Evolutionary conservation across 2,329 filamentous ascomycete species (phyloP), one percentile per base, ranked within the genome.

Genomic region (Penicillium brasilianum): DNA sequence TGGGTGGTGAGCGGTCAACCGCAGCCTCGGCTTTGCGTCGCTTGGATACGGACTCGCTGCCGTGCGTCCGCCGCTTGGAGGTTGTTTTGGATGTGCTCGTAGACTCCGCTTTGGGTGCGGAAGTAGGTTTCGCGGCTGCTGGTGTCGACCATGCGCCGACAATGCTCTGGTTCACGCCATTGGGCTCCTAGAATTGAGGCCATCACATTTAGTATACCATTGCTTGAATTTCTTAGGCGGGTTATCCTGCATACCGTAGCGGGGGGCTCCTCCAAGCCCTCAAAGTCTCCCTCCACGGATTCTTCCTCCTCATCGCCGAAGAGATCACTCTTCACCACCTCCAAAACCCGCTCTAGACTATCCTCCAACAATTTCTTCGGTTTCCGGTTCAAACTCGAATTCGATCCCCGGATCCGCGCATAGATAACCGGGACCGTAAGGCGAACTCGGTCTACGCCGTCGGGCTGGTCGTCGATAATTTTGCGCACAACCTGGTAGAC

Each of bases 351-450:
- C 63, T 96, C 92, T 65, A 98, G 92, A 37, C 90, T 90, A 65
- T 95, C 91, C 74, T 97, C 91, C 1, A 98, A 80, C 0, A 90
- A 82, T 62, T 88, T 89, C 76, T 95, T 96, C 41, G 92, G 92
- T 67, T 90, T 88, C 22, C 95, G 84, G 64, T 91, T 92, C 22
- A 98, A 78, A 56, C 90, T 93, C 0, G 93, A 96, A 74, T 97
- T 97, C 14, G 93, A 97, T 54, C 83, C 81, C 69, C 93, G 91
- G 63, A 98, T 92, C 60, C 86, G 87, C 41, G 93, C 89, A 74
- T 95, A 97, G 1, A 96, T 85, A 2, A 81, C 77, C 2, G 83
- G 77, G 3, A 89, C 81, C 1, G 86, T 88, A 7, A 90, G 78
- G 56, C 80, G 82, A 8, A 82, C 78, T 18, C 73, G 72, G 18